These are phyloP conservation scores for Globisporangium spiculum DNA, from an alignment of 352 stramenopile genomes.

Conservation along the genomic window DNA sequence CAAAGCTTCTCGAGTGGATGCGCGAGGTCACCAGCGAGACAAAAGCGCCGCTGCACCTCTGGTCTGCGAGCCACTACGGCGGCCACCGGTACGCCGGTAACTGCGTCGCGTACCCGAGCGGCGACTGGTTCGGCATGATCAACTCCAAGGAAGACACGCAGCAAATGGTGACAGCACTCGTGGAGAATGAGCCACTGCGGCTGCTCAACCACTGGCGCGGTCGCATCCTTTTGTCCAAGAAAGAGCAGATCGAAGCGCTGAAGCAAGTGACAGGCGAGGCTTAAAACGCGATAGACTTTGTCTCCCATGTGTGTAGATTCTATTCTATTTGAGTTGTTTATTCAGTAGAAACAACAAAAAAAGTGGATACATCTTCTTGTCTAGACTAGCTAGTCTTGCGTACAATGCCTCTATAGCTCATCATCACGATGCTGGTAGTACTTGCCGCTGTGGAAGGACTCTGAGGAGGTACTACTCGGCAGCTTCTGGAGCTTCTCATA, in stretches of 20 bases:
- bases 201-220: conserved; percentile 61
- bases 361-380: not conserved
- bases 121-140: conserved; percentile 74
- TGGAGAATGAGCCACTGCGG: conserved; percentile 38
- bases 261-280: conserved; percentile 21
- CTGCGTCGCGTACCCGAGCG: conserved; percentile 70
- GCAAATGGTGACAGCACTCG: conserved; percentile 38
- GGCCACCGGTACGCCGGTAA: conserved; percentile 73
- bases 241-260: conserved; percentile 47
- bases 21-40: conserved; percentile 31
- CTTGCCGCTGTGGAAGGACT: not conserved
- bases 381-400: not conserved
- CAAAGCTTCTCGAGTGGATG: conserved; percentile 66
- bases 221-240: conserved; percentile 48
- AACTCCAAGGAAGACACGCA: conserved; percentile 53
- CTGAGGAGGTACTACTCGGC: not conserved
- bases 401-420: not conserved
- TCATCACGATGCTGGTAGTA: conserved; percentile 3
- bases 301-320: not conserved
- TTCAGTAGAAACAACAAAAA: not conserved
- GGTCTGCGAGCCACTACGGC: conserved; percentile 65
- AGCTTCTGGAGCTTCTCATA: conserved; percentile 24
- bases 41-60: conserved; percentile 42
- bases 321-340: not conserved
- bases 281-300: not conserved